Percentiles rank a stretch among this genome's conserved stretches.
Evolutionary conservation across 2,329 filamentous ascomycete genomes (phyloP).

Genomic region (Sporothrix variecibatus): DNA sequence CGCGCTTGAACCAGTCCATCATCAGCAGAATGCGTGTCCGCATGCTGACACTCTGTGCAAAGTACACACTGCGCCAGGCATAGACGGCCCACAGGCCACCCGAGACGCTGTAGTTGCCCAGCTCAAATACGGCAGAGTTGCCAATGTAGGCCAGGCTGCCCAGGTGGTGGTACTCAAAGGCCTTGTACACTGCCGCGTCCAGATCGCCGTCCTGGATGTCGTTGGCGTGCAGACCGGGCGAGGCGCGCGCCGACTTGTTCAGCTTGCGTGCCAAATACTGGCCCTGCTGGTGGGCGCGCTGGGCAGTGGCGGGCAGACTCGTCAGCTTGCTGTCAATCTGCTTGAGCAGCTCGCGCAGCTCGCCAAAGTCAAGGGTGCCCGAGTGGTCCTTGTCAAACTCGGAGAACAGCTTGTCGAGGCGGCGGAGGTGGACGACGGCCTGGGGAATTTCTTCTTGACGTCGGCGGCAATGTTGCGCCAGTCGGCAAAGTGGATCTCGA

Average conservation of each 20-base stretch:
- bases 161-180: slow-evolving; percentile 91
- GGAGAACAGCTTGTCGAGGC: slow-evolving; percentile 86
- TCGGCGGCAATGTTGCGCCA: slow-evolving; percentile 83
- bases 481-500: slow-evolving; percentile 82
- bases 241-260: slow-evolving; percentile 80
- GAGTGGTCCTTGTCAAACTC: slow-evolving; percentile 92
- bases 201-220: slow-evolving; percentile 85
- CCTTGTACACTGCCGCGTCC: slow-evolving; percentile 88
- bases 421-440: slow-evolving; percentile 79
- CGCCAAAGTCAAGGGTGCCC: slow-evolving; percentile 90
- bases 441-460: slow-evolving; percentile 88
- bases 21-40: slow-evolving; percentile 84
- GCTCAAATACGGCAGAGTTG: slow-evolving; percentile 93
- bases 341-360: slow-evolving; percentile 81
- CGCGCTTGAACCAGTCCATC: slow-evolving; percentile 99
- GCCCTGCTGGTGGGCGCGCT: slow-evolving; percentile 95
- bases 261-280: slow-evolving; percentile 91
- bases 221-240: slow-evolving; percentile 75
- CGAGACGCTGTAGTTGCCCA: slow-evolving; percentile 73
- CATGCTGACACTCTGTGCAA: slow-evolving; percentile 94
- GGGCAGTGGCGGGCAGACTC: slow-evolving; percentile 89
- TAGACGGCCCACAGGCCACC: slow-evolving; percentile 93
- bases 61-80: slow-evolving; percentile 94
- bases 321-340: slow-evolving; percentile 96
- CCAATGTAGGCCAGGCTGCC: slow-evolving; percentile 93